Conservation (phyloP, 83 land plant species). For the Thuja plicata region DNA sequence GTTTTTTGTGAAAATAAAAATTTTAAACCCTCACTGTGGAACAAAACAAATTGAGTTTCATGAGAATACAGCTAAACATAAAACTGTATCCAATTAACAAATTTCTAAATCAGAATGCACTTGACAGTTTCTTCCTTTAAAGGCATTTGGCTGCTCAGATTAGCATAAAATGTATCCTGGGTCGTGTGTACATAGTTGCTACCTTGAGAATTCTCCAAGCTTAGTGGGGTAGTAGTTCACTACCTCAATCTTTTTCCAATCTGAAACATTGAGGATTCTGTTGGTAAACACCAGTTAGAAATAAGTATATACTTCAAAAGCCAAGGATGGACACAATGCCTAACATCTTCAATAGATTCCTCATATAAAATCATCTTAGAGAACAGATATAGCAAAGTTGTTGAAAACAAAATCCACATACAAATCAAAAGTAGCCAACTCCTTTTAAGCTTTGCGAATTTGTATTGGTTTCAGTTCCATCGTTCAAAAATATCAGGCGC, state of each 20-base stretch:
- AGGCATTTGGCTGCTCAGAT: background rate
- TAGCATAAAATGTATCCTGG: background rate
- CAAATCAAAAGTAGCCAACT: conserved; percentile 44
- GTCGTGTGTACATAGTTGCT: background rate
- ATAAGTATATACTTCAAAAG: background rate
- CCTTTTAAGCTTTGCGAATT: conserved; percentile 16
- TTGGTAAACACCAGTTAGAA: background rate
- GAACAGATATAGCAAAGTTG: background rate
- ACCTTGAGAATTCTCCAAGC: background rate
- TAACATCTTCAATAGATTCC: background rate
- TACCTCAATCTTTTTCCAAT: background rate
- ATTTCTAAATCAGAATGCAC: background rate
- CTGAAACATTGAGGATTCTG: background rate
- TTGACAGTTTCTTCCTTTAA: background rate
- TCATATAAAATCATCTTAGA: background rate
- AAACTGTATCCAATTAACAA: background rate
- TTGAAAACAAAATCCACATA: background rate
- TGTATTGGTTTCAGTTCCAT: conserved; percentile 11
- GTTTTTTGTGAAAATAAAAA: background rate
- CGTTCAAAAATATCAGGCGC: conserved; percentile 46
- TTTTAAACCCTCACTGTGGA: too few relatives aligned
- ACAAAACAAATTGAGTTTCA: background rate
- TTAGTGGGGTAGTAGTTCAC: background rate
- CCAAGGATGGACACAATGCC: background rate
- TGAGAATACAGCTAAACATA: background rate